These are phyloP conservation scores for Cercospora beticola DNA, from an alignment of 2,329 filamentous ascomycete species.

Conservation along the genomic window DNA sequence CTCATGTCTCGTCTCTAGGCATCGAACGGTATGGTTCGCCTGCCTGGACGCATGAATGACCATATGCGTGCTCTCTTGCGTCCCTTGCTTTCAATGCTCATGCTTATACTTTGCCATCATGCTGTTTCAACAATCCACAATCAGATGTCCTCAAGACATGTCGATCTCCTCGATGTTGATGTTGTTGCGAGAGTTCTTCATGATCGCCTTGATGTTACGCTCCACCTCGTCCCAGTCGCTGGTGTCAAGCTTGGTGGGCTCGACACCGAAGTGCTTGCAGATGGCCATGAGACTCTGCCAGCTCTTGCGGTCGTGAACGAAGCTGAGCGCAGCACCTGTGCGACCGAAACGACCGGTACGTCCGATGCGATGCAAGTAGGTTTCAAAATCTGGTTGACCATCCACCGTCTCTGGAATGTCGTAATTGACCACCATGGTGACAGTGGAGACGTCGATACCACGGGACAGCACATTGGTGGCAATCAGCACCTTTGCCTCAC, in stretches of 20 bases:
- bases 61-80: not conserved
- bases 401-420: constrained; percentile 57
- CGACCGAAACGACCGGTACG: constrained; percentile 95
- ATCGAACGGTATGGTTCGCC: not conserved
- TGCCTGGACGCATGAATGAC: not conserved
- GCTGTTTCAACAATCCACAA: not conserved
- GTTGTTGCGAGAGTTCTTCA: constrained; percentile 56
- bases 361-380: constrained; percentile 96
- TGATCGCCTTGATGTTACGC: constrained; percentile 74
- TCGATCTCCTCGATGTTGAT: constrained; percentile 20
- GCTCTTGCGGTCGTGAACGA: constrained; percentile 82
- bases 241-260: constrained; percentile 77
- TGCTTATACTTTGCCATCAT: not conserved
- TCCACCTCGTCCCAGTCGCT: constrained; percentile 91
- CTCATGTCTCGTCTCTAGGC: not conserved
- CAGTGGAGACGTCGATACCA: constrained; percentile 87
- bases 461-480: constrained; percentile 95
- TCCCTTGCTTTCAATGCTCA: not conserved
- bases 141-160: constrained; percentile 14
- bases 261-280: constrained; percentile 73
- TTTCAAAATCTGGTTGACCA: constrained; percentile 80
- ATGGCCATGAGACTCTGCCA: constrained; percentile 80
- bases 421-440: constrained; percentile 99
- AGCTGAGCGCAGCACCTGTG: constrained; percentile 92
- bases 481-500: constrained; percentile 91